Conservation (phyloP, 805 yeast species). For the Jamesozyma jinghongensis region DNA sequence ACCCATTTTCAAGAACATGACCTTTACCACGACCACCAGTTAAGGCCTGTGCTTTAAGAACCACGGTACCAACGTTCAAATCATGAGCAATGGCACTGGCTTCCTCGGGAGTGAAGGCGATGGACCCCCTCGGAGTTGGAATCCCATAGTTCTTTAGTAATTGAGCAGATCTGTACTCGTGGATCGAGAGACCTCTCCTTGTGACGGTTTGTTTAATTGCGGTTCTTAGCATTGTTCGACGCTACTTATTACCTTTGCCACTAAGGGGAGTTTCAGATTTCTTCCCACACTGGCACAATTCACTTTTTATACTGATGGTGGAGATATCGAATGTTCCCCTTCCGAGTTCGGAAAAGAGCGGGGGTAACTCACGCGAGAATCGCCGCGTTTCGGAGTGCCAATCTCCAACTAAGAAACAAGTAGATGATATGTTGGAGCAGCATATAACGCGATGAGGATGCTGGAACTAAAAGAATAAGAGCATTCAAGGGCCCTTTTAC, state of each 20-base stretch:
- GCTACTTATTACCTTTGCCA: no score
- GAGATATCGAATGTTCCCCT: no score
- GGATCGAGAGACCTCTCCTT: conserved; percentile 74
- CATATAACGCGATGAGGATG: no score
- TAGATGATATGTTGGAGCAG: no score
- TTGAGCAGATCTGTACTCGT: conserved; percentile 92
- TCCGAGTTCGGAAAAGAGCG: no score
- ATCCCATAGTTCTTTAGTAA: conserved; percentile 75
- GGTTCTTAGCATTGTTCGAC: conserved; percentile 7
- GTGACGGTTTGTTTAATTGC: not conserved
- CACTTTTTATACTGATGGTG: not conserved
- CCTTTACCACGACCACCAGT: conserved; percentile 99
- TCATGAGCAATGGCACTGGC: conserved; percentile 76
- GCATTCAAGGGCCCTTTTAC: no score
- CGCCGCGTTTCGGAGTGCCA: no score
- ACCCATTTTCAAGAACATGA: conserved; percentile 78
- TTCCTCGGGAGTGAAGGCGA: conserved; percentile 82
- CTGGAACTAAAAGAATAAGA: no score
- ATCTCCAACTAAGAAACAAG: no score
- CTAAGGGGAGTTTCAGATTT: no score
- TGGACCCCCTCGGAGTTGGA: conserved; percentile 84
- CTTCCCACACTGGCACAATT: no score
- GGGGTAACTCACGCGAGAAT: no score
- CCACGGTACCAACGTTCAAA: conserved; percentile 62
- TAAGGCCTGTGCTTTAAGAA: conserved; percentile 95